phyloP scores from a whole-genome alignment of 306 rosid species.

The Cucurbita moschata region DNA sequence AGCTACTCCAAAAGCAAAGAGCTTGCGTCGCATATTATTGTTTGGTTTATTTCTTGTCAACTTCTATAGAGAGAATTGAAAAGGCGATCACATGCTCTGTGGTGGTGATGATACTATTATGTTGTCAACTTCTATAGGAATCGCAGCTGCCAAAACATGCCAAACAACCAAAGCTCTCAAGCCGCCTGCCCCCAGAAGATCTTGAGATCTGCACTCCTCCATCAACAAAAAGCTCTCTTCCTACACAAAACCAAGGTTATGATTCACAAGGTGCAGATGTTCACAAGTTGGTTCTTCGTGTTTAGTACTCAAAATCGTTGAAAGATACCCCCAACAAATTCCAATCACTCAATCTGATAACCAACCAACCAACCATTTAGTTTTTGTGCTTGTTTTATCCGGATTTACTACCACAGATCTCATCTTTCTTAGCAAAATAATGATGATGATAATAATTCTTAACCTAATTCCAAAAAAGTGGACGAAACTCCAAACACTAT shows the following conservation, averaged over 20 bases:
- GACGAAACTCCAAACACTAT: no score
- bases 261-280: neutral
- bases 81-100: neutral
- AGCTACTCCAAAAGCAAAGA: neutral
- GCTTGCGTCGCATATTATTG: neutral
- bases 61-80: neutral
- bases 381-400: no score
- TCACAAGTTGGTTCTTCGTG: neutral
- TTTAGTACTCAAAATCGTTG: neutral
- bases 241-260: neutral
- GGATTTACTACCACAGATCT: no score
- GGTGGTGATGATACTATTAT: neutral
- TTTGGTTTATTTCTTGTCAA: neutral
- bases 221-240: neutral
- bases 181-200: neutral
- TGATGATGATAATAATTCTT: no score
- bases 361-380: no score
- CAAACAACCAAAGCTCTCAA: neutral
- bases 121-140: neutral
- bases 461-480: no score
- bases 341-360: no score
- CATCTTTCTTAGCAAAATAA: no score
- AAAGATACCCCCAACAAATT: neutral
- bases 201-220: neutral
- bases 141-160: neutral